These are phyloP conservation scores for Coniochaeta ligniaria DNA, from an alignment of 2,329 filamentous ascomycete species.

Conservation along the genomic window DNA sequence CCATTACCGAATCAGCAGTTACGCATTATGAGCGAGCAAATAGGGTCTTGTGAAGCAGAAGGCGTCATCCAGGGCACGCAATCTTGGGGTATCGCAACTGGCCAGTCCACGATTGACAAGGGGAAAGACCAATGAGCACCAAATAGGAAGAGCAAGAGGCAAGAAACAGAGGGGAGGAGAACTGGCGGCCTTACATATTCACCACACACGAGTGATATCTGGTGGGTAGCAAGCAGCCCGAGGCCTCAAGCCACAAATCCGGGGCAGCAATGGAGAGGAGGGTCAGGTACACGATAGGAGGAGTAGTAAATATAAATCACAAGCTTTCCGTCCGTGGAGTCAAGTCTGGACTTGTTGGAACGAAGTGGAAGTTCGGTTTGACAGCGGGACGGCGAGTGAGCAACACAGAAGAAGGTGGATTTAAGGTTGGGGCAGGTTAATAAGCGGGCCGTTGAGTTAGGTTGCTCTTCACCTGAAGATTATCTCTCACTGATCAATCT, in stretches of 20 bases:
- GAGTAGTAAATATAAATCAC: neutral
- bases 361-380: neutral
- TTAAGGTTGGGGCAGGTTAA: neutral
- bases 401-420: neutral
- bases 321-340: neutral
- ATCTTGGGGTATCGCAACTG: slow-evolving; percentile 12
- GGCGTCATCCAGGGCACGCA: slow-evolving; percentile 18
- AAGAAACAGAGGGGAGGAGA: neutral
- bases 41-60: slow-evolving; percentile 6
- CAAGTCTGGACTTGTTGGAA: neutral
- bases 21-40: neutral
- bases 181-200: neutral
- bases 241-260: neutral
- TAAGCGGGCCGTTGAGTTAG: neutral
- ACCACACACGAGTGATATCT: neutral
- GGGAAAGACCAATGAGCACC: neutral
- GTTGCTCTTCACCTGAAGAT: neutral
- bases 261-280: neutral
- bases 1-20: slow-evolving; percentile 3
- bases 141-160: neutral
- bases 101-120: slow-evolving; percentile 1
- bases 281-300: neutral
- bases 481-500: neutral
- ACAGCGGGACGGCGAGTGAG: neutral
- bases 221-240: neutral